These are phyloP conservation scores for Pueraria montana DNA, from an alignment of 306 rosid genomes.

Conservation along the genomic window DNA sequence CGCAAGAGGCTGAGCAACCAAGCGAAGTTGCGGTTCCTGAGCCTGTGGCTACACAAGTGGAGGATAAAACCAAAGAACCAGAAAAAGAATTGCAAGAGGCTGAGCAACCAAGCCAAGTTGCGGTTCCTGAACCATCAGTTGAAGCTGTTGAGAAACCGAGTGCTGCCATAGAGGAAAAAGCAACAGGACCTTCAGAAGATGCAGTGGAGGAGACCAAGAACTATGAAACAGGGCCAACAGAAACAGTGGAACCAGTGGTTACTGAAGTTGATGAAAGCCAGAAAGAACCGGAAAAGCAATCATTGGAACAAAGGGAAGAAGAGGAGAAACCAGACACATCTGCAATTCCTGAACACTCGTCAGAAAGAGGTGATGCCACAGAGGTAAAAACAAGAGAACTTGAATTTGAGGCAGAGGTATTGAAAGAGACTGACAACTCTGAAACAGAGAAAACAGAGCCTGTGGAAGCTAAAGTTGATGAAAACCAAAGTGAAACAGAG, in stretches of 20 bases:
- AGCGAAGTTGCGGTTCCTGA: conserved; percentile 23
- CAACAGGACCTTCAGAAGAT: conserved; percentile 15
- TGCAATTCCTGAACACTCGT: conserved; percentile 18
- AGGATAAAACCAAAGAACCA: conserved; percentile 40
- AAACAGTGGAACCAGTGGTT: conserved; percentile 35
- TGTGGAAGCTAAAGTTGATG: not conserved
- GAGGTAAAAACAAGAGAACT: conserved; percentile 51
- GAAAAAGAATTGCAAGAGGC: conserved; percentile 39
- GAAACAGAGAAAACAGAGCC: conserved; percentile 48
- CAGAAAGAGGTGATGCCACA: conserved; percentile 34
- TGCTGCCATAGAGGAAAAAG: conserved; percentile 22
- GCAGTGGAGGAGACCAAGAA: conserved; percentile 36
- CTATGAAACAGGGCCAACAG: conserved; percentile 30
- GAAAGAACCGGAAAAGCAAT: conserved; percentile 46
- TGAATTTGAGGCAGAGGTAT: conserved; percentile 32
- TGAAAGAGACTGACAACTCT: conserved; percentile 32
- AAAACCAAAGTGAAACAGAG: conserved; percentile 46
- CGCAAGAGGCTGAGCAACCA: conserved; percentile 35
- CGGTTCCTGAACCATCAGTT: conserved; percentile 31
- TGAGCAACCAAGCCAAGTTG: conserved; percentile 37
- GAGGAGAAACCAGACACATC: conserved; percentile 36
- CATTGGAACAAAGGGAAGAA: conserved; percentile 39
- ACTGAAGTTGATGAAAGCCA: conserved; percentile 53
- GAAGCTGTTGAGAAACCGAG: conserved; percentile 48
- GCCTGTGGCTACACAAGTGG: conserved; percentile 20